Conservation (phyloP, 768 basidiomycete species). For the Serendipita vermifera region DNA sequence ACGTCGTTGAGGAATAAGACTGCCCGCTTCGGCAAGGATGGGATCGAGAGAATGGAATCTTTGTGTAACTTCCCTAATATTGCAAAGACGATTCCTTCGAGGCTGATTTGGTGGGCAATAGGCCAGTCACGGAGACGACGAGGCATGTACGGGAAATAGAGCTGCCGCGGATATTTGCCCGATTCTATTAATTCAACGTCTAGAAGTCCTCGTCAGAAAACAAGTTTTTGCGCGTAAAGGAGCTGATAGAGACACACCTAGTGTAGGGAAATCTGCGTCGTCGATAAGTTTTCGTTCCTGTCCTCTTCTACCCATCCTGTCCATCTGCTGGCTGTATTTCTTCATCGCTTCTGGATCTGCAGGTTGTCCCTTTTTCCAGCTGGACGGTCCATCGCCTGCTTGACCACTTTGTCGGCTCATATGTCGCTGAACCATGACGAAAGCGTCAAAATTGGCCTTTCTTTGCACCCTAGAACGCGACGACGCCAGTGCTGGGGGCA, state of each 20-base stretch:
- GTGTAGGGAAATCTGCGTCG: not conserved
- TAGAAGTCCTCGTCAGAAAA: too few relatives aligned
- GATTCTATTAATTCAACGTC: too few relatives aligned
- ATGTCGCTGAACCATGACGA: too few relatives aligned
- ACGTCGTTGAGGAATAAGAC: too few relatives aligned
- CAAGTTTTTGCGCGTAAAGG: too few relatives aligned
- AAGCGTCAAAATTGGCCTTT: too few relatives aligned
- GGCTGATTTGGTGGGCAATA: not conserved
- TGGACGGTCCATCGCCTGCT: not conserved
- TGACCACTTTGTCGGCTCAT: too few relatives aligned
- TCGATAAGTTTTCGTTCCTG: not conserved
- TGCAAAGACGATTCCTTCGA: too few relatives aligned
- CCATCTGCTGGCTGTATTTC: not conserved
- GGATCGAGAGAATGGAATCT: conserved; percentile 16
- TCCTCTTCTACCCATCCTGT: not conserved
- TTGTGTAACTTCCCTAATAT: too few relatives aligned
- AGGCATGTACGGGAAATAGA: not conserved
- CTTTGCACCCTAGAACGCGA: too few relatives aligned
- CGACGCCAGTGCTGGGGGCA: not conserved
- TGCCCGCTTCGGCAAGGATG: conserved; percentile 19
- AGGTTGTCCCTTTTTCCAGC: not conserved
- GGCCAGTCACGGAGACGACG: not conserved
- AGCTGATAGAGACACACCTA: not conserved
- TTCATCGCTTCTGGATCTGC: not conserved
- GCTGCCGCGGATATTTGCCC: too few relatives aligned